A percentile compares a stretch with the other conserved stretches of the same genome.
Evolutionary conservation across 2,329 filamentous ascomycete species (phyloP).

Genomic region (Diplodia seriata): DNA sequence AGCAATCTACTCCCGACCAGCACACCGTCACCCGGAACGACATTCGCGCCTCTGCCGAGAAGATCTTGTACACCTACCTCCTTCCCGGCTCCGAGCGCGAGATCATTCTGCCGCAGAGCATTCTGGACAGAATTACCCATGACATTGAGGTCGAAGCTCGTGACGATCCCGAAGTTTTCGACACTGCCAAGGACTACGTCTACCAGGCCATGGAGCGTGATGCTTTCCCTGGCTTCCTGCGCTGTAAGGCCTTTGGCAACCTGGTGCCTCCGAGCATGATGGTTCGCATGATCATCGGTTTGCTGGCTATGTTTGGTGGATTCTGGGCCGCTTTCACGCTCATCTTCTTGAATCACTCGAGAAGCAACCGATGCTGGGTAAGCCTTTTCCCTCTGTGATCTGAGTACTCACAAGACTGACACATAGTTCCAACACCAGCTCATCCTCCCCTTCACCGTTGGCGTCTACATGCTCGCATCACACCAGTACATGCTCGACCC

Average conservation of each 20-base stretch:
- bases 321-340: constrained; percentile 95
- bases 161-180: constrained; percentile 96
- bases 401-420: constrained; percentile 39
- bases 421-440: constrained; percentile 53
- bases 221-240: constrained; percentile 95
- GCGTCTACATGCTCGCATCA: constrained; percentile 84
- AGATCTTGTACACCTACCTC: constrained; percentile 97
- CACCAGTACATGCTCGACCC: constrained; percentile 98
- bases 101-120: constrained; percentile 88
- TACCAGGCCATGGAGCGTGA: constrained; percentile 99
- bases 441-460: constrained; percentile 90
- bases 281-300: constrained; percentile 81
- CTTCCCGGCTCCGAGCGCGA: constrained; percentile 95
- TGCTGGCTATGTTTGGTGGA: constrained; percentile 85
- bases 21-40: constrained; percentile 88
- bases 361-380: constrained; percentile 83
- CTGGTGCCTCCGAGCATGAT: constrained; percentile 90
- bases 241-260: constrained; percentile 94
- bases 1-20: constrained; percentile 57
- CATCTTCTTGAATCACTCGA: constrained; percentile 83
- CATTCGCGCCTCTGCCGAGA: constrained; percentile 91
- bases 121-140: constrained; percentile 83
- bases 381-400: constrained; percentile 45
- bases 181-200: constrained; percentile 97
- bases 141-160: constrained; percentile 89